Percentiles rank a stretch among this genome's conserved stretches.
phyloP scores from a whole-genome alignment of 495 filamentous ascomycete species.

The Paragyromitra xinjiangensis region DNA sequence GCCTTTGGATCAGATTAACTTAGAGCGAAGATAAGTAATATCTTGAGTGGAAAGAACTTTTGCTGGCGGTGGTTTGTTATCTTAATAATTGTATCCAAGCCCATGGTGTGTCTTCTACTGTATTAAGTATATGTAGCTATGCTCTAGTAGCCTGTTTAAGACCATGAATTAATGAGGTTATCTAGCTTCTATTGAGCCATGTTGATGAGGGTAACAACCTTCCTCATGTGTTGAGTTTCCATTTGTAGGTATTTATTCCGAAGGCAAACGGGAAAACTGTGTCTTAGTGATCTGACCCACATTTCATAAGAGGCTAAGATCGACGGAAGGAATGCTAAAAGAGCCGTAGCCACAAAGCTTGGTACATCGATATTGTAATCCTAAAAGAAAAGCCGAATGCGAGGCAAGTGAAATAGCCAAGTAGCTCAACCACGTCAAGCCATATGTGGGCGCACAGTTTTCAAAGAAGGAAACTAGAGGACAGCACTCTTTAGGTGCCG shows the following conservation, averaged over 20 bases:
- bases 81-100: neutral
- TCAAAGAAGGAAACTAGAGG: too few relatives aligned
- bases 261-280: neutral
- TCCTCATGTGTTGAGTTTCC: constrained; percentile 43
- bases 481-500: neutral
- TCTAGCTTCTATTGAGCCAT: constrained; percentile 23
- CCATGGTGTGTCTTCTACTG: neutral
- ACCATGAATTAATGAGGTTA: neutral
- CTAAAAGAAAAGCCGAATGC: neutral
- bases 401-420: neutral
- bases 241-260: constrained; percentile 34
- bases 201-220: constrained; percentile 26
- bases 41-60: neutral
- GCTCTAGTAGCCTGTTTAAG: neutral
- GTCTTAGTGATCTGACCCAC: constrained; percentile 16
- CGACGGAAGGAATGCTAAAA: constrained; percentile 19
- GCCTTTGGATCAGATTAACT: constrained; percentile 29
- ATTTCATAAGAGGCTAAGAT: constrained; percentile 29
- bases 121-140: neutral
- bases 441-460: too few relatives aligned
- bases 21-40: constrained; percentile 17
- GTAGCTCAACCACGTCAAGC: neutral
- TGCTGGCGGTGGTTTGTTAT: neutral
- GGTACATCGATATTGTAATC: constrained; percentile 23
- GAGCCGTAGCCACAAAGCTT: constrained; percentile 35